Evolutionary conservation across 2,329 filamentous ascomycete species (phyloP), one percentile per base, ranked within the genome.

Genomic region (Penicillium crustosum): DNA sequence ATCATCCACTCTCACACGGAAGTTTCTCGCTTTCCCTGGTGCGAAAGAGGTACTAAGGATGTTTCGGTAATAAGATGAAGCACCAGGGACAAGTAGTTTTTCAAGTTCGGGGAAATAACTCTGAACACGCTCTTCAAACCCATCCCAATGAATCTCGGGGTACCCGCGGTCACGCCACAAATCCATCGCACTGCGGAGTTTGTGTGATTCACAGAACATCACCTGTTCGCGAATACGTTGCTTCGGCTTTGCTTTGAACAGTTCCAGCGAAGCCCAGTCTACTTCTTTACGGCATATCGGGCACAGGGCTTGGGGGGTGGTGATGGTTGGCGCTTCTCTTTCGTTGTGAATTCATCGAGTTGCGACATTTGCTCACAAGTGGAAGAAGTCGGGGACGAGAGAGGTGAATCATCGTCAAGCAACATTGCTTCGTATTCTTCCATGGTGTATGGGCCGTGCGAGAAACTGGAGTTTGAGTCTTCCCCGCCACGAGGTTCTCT

Each of bases 81-180:
- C 69, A 23, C 66, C 68, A 0, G 69, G 83, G 31, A 83, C 77
- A 29, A 95, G 77, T 27, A 95, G 79, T 15, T 72, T 73, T 58
- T 83, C 77, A 2, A 96, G 73, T 39, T 80, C 77, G 0, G 71
- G 64, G 59, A 85, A 80, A 70, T 91, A 83, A 6, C 73, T 68
- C 4, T 76, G 70, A 31, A 93, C 82, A 7, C 90, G 84, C 4
- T 69, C 60, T 19, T 85, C 80, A 25, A 95, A 79, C 0, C 63
- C 68, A 1, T 75, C 71, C 90, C 91, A 96, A 57, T 90, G 76
- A 51, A 96, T 88, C 0, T 75, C 71, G 0, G 91, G 91, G 70
- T 93, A 94, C 0, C 83, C 81, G 43, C 78, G 82, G 15, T 79
- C 70, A 10, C 65, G 58, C 78, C 82, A 85, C 55, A 81, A 74